A percentile compares a stretch with the other conserved stretches of the same genome.
Conservation (phyloP, 768 basidiomycete genomes). For the Amanita rimosa region DNA sequence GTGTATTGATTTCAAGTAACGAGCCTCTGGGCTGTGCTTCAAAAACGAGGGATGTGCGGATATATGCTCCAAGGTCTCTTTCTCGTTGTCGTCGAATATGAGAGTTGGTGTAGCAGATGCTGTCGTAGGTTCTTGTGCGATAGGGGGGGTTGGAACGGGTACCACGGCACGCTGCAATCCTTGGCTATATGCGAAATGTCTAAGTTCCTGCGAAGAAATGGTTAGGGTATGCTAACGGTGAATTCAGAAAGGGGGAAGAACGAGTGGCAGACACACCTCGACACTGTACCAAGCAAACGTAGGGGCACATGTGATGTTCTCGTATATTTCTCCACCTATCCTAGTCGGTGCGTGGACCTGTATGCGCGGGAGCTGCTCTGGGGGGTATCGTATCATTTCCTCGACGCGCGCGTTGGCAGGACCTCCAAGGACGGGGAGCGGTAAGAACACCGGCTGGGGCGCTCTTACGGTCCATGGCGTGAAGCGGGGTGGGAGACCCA, state of each 20-base stretch:
- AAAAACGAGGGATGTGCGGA: conserved; percentile 23
- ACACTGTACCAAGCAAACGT: conserved; percentile 24
- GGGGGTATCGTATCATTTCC: neutral
- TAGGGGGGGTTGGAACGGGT: conserved; percentile 16
- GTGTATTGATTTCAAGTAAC: neutral
- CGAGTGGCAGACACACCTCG: conserved; percentile 23
- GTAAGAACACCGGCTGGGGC: neutral
- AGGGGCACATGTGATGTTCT: conserved; percentile 27
- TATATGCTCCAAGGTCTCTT: conserved; percentile 25
- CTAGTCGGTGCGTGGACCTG: conserved; percentile 11
- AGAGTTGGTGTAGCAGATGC: neutral
- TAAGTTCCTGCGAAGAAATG: conserved; percentile 38
- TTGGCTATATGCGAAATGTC: conserved; percentile 26
- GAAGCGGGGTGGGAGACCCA: conserved; percentile 41
- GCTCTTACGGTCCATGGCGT: conserved; percentile 21
- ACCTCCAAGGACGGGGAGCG: neutral
- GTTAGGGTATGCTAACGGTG: too few species aligned
- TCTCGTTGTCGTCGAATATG: conserved; percentile 9
- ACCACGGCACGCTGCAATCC: conserved; percentile 23
- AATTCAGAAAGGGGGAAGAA: too few species aligned
- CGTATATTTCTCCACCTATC: conserved; percentile 18
- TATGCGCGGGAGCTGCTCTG: conserved; percentile 11
- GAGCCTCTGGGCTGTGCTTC: conserved; percentile 40
- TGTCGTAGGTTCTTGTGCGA: conserved; percentile 6
- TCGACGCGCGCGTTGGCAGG: neutral